Conservation (phyloP, 306 rosid genomes). For the Cercis canadensis region DNA sequence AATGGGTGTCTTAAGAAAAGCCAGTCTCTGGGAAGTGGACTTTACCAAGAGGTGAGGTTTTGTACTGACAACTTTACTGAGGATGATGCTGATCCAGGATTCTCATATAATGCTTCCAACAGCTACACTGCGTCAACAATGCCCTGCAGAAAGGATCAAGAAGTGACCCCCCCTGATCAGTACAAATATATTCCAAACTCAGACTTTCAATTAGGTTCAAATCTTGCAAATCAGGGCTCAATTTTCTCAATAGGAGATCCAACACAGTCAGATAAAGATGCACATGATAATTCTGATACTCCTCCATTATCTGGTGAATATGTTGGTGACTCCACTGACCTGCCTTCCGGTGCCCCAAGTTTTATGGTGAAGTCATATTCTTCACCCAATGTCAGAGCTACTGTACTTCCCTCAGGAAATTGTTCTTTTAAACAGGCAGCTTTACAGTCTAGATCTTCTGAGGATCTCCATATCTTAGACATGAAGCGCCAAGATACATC, state of each 20-base stretch:
- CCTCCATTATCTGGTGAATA: conserved; percentile 47
- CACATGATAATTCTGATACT: conserved; percentile 51
- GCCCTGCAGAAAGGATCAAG: conserved; percentile 43
- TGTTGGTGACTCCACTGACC: conserved; percentile 49
- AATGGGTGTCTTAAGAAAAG: conserved; percentile 55
- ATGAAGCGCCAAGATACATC: conserved; percentile 46
- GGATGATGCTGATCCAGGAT: conserved; percentile 50
- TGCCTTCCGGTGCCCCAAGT: conserved; percentile 29
- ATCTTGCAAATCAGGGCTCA: conserved; percentile 45
- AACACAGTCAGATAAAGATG: conserved; percentile 57
- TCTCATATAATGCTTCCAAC: conserved; percentile 46
- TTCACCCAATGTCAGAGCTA: conserved; percentile 56
- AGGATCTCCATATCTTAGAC: conserved; percentile 59
- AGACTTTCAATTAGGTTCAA: conserved; percentile 44
- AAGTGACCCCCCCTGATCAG: conserved; percentile 43
- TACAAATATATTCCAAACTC: conserved; percentile 30
- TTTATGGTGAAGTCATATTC: conserved; percentile 65
- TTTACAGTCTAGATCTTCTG: conserved; percentile 67
- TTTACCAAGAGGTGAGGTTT: conserved; percentile 48
- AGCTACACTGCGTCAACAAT: conserved; percentile 37
- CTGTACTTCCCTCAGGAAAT: conserved; percentile 40
- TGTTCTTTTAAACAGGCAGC: conserved; percentile 32
- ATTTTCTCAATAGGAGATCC: conserved; percentile 60
- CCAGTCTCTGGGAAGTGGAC: conserved; percentile 67
- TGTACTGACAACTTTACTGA: conserved; percentile 41